phyloP scores from a whole-genome alignment of 1,284 basidiomycete species.

The Irpex rosettiformis region DNA sequence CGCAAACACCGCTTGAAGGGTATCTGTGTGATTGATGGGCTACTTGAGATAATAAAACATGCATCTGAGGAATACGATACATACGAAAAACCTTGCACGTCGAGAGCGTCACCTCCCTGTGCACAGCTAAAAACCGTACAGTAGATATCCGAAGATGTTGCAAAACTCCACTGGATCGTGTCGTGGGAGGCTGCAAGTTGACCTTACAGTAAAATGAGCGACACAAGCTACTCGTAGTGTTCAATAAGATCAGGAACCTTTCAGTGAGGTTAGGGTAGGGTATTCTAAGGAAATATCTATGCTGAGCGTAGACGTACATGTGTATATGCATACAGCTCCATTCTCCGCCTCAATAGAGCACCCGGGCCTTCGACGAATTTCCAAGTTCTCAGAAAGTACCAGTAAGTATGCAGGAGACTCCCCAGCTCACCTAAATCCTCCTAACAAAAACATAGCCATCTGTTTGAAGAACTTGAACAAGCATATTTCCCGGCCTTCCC shows the following conservation, averaged over 20 bases:
- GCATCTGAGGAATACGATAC: too few relatives aligned
- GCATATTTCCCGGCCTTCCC: not conserved
- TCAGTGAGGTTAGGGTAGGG: not conserved
- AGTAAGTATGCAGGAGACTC: not conserved
- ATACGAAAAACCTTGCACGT: too few relatives aligned
- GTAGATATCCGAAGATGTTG: too few relatives aligned
- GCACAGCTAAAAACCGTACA: too few relatives aligned
- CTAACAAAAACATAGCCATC: conserved; percentile 3
- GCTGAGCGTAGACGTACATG: too few relatives aligned
- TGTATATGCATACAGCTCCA: not conserved
- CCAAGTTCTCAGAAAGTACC: conserved; percentile 4
- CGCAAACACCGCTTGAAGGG: not conserved
- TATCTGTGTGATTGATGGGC: too few relatives aligned
- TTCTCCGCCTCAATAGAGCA: not conserved
- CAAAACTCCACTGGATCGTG: too few relatives aligned
- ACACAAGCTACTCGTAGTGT: not conserved
- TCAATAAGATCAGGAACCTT: conserved; percentile 5
- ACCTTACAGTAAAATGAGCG: conserved; percentile 3
- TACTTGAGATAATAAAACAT: too few relatives aligned
- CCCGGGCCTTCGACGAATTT: conserved; percentile 3
- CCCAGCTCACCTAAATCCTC: not conserved
- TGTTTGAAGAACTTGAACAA: conserved; percentile 4
- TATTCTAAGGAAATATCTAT: not conserved
- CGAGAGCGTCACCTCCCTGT: too few relatives aligned
- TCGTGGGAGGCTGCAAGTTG: too few relatives aligned